A percentile compares a stretch with the other conserved stretches of the same genome.
These are phyloP conservation scores for Aspergillus nidulans DNA, from an alignment of 495 filamentous ascomycete species.

Conservation along the genomic window DNA sequence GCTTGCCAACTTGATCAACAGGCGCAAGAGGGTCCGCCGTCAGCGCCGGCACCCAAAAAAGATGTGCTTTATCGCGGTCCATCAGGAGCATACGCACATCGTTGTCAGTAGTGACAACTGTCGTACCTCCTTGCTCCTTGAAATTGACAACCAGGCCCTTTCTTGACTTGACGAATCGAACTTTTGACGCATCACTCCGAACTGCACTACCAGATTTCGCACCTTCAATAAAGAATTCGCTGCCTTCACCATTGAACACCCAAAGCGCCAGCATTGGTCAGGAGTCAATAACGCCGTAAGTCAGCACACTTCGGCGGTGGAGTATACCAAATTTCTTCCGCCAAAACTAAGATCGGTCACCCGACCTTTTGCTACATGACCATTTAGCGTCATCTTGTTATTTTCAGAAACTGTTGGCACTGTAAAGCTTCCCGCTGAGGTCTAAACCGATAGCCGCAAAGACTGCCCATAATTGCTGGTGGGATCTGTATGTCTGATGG, in stretches of 20 bases:
- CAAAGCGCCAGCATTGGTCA: not conserved
- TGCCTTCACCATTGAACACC: not conserved
- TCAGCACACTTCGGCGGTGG: slow-evolving; percentile 60
- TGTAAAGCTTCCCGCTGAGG: slow-evolving; percentile 50
- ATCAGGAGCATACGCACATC: not conserved
- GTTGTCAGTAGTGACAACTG: not conserved
- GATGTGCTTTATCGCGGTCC: not conserved
- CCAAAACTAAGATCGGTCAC: slow-evolving; percentile 65
- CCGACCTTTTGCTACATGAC: slow-evolving; percentile 65
- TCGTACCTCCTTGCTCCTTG: not conserved
- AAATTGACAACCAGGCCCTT: not conserved
- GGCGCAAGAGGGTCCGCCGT: not conserved
- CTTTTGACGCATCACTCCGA: not conserved
- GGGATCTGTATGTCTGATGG: slow-evolving; percentile 57
- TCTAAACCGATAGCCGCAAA: slow-evolving; percentile 41
- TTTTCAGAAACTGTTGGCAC: slow-evolving; percentile 55
- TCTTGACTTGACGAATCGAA: not conserved
- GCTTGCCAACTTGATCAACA: no score
- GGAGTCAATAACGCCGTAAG: not conserved
- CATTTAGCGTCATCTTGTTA: slow-evolving; percentile 51
- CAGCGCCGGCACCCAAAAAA: not conserved
- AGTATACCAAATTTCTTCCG: slow-evolving; percentile 57
- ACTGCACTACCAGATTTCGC: not conserved
- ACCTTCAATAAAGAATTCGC: not conserved
- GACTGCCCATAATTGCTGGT: slow-evolving; percentile 13